Percentiles rank a stretch among this genome's conserved stretches.
These are phyloP conservation scores for Theobroma cacao DNA, from an alignment of 345 rosid species.

Conservation along the genomic window DNA sequence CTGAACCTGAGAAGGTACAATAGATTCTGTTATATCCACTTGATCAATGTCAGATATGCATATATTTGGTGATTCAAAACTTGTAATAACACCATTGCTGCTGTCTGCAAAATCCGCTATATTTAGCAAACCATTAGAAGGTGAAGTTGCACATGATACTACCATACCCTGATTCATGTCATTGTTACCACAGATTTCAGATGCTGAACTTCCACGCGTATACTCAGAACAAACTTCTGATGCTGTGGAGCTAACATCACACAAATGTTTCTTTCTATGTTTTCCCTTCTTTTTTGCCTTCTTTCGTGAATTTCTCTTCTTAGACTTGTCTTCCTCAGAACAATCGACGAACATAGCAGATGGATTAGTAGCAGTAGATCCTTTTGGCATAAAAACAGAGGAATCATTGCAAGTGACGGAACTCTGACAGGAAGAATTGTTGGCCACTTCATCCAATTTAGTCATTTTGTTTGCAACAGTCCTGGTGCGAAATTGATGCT, in stretches of 20 bases:
- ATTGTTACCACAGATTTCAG: conserved; percentile 22
- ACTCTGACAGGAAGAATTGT: conserved; percentile 16
- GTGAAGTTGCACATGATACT: conserved; percentile 19
- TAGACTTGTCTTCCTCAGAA: conserved; percentile 20
- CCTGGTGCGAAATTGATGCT: conserved; percentile 27
- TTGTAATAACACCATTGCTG: not conserved
- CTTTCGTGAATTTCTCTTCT: conserved; percentile 27
- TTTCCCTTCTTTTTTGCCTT: conserved; percentile 42
- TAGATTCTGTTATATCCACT: conserved; percentile 18
- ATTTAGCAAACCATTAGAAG: conserved; percentile 12
- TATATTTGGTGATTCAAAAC: conserved; percentile 11
- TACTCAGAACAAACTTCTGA: conserved; percentile 22
- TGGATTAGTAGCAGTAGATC: conserved; percentile 24
- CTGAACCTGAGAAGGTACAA: conserved; percentile 9
- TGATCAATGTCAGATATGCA: conserved; percentile 17
- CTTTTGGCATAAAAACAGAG: conserved; percentile 21
- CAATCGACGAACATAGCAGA: conserved; percentile 10
- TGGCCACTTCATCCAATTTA: conserved; percentile 19
- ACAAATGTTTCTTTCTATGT: conserved; percentile 27
- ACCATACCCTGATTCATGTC: conserved; percentile 14
- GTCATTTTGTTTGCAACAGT: conserved; percentile 17
- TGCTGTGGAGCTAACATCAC: conserved; percentile 21
- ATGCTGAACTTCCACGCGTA: conserved; percentile 17
- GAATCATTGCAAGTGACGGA: conserved; percentile 20
- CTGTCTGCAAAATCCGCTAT: conserved; percentile 17